Evolutionary conservation across 371 early-diverging fungal species (phyloP).

Genomic region (Mortierella sp.): DNA sequence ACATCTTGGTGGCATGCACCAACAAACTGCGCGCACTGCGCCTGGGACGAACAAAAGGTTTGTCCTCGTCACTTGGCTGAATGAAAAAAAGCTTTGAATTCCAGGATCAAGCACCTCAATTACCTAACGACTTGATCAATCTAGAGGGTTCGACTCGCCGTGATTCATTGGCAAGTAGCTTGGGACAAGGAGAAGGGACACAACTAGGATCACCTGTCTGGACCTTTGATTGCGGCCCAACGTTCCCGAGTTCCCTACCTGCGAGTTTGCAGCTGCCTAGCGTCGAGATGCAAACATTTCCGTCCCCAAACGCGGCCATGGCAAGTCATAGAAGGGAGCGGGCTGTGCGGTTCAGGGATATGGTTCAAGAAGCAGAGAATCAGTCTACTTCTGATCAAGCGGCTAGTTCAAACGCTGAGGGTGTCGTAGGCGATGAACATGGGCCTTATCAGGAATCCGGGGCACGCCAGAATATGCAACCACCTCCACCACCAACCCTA

Average conservation of each 20-base stretch:
- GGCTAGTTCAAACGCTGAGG: neutral
- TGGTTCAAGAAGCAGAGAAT: neutral
- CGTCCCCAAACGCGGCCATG: conserved; percentile 27
- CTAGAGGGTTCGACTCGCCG: neutral
- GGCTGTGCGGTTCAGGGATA: neutral
- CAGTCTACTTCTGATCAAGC: neutral
- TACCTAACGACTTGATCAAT: too few relatives aligned
- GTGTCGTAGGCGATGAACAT: neutral
- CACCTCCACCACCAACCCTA: conserved; percentile 17
- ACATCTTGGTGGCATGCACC: conserved; percentile 50
- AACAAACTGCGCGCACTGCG: conserved; percentile 25
- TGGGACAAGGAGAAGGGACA: conserved; percentile 5
- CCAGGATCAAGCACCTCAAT: too few relatives aligned
- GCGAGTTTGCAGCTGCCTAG: conserved; percentile 4
- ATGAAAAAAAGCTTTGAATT: neutral
- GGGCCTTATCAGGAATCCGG: neutral
- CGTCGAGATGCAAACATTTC: conserved; percentile 29
- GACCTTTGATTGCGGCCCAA: conserved; percentile 49
- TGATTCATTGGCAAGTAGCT: neutral
- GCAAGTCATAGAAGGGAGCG: conserved; percentile 19
- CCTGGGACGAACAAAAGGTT: conserved; percentile 5
- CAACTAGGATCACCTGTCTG: conserved; percentile 33
- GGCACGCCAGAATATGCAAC: neutral
- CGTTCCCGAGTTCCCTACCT: conserved; percentile 15
- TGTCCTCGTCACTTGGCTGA: neutral